Evolutionary conservation across 2,329 filamentous ascomycete genomes (phyloP).

Genomic region (Phaeosphaeriaceae sp.): DNA sequence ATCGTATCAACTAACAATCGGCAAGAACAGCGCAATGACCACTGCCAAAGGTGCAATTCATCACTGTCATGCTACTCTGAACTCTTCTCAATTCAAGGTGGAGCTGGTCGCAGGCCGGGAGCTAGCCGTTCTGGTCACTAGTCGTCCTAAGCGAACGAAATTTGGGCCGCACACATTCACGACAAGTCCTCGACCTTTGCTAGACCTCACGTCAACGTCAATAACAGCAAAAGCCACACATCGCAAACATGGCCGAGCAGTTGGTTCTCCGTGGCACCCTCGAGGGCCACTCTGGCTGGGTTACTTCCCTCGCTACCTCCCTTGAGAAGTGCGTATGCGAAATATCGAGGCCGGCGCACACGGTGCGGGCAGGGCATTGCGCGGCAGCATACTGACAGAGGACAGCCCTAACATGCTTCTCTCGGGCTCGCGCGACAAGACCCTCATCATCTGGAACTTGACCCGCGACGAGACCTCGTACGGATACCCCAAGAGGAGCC

Average conservation of each 20-base stretch:
- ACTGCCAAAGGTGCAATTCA: too few relatives aligned
- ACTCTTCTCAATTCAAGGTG: background rate
- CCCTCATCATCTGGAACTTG: conserved; percentile 99
- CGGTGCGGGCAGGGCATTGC: conserved; percentile 13
- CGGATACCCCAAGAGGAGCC: conserved; percentile 98
- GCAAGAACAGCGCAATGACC: too few relatives aligned
- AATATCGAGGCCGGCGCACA: background rate
- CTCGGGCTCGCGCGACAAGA: conserved; percentile 97
- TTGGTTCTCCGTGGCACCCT: conserved; percentile 96
- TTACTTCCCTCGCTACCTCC: conserved; percentile 97
- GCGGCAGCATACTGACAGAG: conserved; percentile 39
- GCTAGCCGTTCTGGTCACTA: background rate
- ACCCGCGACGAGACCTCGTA: conserved; percentile 98
- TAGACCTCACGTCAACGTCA: conserved; percentile 38
- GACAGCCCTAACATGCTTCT: conserved; percentile 98
- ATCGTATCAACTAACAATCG: too few relatives aligned
- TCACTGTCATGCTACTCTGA: too few relatives aligned
- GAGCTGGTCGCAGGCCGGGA: background rate
- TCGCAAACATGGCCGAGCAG: conserved; percentile 80
- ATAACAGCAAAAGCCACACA: conserved; percentile 46
- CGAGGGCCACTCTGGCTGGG: conserved; percentile 99
- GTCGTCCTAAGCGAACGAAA: background rate
- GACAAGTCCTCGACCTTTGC: conserved; percentile 25
- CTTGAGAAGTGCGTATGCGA: conserved; percentile 80
- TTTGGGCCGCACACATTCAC: background rate